Base-by-base conservation (phyloP, 2,329 filamentous ascomycete species). In the Helotiales sp. region DNA sequence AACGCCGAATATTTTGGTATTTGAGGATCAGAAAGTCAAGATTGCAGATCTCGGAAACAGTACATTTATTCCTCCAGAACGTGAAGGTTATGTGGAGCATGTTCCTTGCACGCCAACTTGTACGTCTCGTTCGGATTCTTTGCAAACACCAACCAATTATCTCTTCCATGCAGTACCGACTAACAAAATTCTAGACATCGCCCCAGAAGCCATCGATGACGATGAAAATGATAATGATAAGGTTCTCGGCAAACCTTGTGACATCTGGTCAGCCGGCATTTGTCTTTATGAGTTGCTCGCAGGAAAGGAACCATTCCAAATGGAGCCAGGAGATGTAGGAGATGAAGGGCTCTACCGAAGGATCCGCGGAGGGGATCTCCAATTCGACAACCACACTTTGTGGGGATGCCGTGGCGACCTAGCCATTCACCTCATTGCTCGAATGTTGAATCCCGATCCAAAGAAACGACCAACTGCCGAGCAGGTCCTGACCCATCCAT, bases 31-130 rank as follows among this genome's bases (percentile, higher is more conserved):
- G 2, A 15, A 8, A 3, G 37, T 59, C 13, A 57, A 59, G 28
- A 37, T 64, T 3, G 45, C 62, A 6, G 62, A 64, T 22, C 24
- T 64, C 20, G 62, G 62, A 10, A 58, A 64, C 7, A 55, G 52
- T 37, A 32, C 28, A 30, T 2, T 8, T 2, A 49, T 55, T 4
- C 34, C 28, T 13, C 26, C 28, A 20, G 11, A 20, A 10, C 34
- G 28, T 22, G 17, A 43, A 8, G 55, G 55, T 26, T 59, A 59
- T 28, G 47, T 45, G 13, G 6, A 22, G 22, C 17, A n/a, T 7
- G 17, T 52, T 28, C 49, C 49, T 6, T 52, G 49, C 49, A 52
- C 49, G 26, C 49, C 26, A 52, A 52, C 49, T 17, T 26, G 52
- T 55, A 55, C 7, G 52, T 34, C 26, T 13, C 7, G 1, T 30